Conservation (phyloP, 2,329 filamentous ascomycete species). For the Aschersonia sp. region DNA sequence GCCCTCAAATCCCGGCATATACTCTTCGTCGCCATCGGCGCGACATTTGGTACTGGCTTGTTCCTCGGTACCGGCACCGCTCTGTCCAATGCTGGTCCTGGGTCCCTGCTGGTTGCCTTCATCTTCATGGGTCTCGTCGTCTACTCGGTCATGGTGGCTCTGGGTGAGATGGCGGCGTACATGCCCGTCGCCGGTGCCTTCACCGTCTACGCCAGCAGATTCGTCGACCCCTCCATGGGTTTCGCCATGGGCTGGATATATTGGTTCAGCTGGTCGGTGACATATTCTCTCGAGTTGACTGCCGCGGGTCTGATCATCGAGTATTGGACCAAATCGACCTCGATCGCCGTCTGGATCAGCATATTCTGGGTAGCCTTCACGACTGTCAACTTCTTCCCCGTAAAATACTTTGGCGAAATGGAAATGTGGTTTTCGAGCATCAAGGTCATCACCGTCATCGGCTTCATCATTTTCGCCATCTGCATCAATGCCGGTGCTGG, state of each 20-base stretch:
- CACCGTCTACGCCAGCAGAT: slow-evolving; percentile 60
- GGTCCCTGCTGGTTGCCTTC: slow-evolving; percentile 53
- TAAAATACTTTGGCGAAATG: slow-evolving; percentile 60
- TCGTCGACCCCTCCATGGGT: slow-evolving; percentile 57
- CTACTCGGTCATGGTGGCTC: slow-evolving; percentile 58
- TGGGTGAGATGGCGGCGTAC: slow-evolving; percentile 64
- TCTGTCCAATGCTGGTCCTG: slow-evolving; percentile 49
- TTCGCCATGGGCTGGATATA: slow-evolving; percentile 77
- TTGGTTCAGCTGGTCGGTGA: slow-evolving; percentile 66
- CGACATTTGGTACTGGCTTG: slow-evolving; percentile 59
- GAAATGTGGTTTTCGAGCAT: slow-evolving; percentile 69
- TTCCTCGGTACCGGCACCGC: slow-evolving; percentile 55
- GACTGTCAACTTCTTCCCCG: slow-evolving; percentile 53
- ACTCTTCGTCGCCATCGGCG: slow-evolving; percentile 37
- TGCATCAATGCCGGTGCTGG: slow-evolving; percentile 61
- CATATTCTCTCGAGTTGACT: slow-evolving; percentile 58
- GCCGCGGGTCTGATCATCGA: slow-evolving; percentile 62
- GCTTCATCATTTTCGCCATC: slow-evolving; percentile 65
- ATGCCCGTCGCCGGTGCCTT: slow-evolving; percentile 67
- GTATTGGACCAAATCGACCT: slow-evolving; percentile 52
- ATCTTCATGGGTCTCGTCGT: slow-evolving; percentile 57
- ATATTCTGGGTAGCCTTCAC: slow-evolving; percentile 62
- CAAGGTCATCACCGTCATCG: slow-evolving; percentile 62
- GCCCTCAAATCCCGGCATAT: slow-evolving; percentile 25
- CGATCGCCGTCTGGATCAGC: slow-evolving; percentile 57